Base-by-base conservation (phyloP, 2,329 filamentous ascomycete genomes). In the Fusarium nematophilum region DNA sequence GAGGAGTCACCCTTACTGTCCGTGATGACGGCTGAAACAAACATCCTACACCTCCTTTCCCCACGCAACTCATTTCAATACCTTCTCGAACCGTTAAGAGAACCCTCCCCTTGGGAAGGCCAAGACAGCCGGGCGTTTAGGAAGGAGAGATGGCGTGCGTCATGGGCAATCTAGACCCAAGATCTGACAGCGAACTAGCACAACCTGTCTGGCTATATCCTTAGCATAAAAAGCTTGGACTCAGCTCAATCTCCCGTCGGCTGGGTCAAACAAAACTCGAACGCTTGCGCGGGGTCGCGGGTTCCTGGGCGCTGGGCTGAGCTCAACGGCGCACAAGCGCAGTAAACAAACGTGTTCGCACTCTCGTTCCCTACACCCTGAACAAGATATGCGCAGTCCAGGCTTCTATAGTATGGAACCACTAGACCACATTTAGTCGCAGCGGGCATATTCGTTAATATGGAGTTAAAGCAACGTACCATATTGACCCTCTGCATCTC, bases 291-390 rank as follows among this genome's bases (percentile, higher is more conserved):
- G 25, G 31, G 36, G 34, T 53, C 38, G 38, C 21, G 25, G 25
- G 34, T 47, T 21, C 29, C 49, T 26, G 53, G 37, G 44, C 51
- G 56, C 63, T 61, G 55, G 53, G 56, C 56, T 58, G 47, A 64
- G 59, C 61, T 62, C 40, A 52, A 59, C 53, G 59, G 49, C 48
- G 37, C 26, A 59, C 29, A 27, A 27, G 25, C 27, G 26, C 33
- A 34, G 15, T 7, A 43, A 45, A 42, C 45, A 42, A 33, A 14
- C 25, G 26, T 31, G 27, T 27, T 39, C 31, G 17, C 21, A 33
- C 31, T 27, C 44, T 33, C 25, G 14, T 10, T 13, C 13, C 53
- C 44, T 46, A 43, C 23, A 26, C 25, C 50, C 33, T 47, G 21
- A 21, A 21, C 21, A 21, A 21, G 21, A 21, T 21, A 6, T 6